Conservation (phyloP, 768 basidiomycete genomes). For the Krasilnikovozyma curviuscula region DNA sequence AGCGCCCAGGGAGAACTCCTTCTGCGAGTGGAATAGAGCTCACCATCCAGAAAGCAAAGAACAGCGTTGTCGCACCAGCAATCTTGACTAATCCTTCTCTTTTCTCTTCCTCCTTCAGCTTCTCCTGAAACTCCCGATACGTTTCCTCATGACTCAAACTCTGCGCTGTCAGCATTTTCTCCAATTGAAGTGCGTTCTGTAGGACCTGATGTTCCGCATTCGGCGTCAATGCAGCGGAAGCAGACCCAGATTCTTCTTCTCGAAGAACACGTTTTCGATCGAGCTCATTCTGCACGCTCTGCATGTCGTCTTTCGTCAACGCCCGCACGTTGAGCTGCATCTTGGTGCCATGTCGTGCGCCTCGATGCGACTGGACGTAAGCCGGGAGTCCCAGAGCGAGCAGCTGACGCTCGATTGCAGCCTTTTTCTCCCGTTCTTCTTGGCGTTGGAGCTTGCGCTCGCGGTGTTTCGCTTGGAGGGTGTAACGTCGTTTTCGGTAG, state of each 20-base stretch:
- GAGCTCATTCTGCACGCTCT: conserved; percentile 43
- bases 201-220: too few relatives aligned
- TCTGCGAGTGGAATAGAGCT: conserved; percentile 12
- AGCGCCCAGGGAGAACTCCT: background rate
- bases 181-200: too few relatives aligned
- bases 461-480: conserved; percentile 33
- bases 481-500: conserved; percentile 39
- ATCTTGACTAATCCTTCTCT: conserved; percentile 35
- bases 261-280: too few relatives aligned
- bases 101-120: conserved; percentile 25
- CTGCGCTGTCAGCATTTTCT: conserved; percentile 15
- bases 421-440: conserved; percentile 13
- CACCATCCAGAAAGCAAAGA: conserved; percentile 62
- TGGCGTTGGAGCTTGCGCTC: conserved; percentile 19
- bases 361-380: conserved; percentile 35
- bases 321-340: conserved; percentile 48
- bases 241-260: too few relatives aligned
- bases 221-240: too few relatives aligned
- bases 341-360: conserved; percentile 18
- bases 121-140: conserved; percentile 17
- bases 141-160: conserved; percentile 15
- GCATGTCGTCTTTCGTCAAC: conserved; percentile 37
- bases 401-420: conserved; percentile 41
- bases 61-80: conserved; percentile 38
- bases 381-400: conserved; percentile 32